A percentile compares a stretch with the other conserved stretches of the same genome.
phyloP scores from a whole-genome alignment of 1,284 basidiomycete genomes.

The Porodaedalea pini region DNA sequence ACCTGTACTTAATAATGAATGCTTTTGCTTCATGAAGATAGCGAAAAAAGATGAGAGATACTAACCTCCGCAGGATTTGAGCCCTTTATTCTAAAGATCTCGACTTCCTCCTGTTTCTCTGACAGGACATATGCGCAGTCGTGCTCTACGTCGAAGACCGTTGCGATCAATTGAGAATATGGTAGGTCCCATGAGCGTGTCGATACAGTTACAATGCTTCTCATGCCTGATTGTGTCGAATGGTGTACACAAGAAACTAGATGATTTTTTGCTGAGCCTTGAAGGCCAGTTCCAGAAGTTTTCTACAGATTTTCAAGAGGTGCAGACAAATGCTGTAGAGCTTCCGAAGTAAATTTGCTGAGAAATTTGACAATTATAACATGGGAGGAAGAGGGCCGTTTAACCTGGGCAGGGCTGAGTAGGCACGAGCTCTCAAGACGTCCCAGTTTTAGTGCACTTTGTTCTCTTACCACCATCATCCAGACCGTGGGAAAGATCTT shows the following conservation, averaged over 20 bases:
- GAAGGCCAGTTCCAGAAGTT: background rate
- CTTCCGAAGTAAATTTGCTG: background rate
- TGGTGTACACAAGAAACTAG: background rate
- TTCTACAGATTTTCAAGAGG: background rate
- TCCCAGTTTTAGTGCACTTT: too few species aligned
- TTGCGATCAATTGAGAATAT: slow-evolving; percentile 39
- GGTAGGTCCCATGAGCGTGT: slow-evolving; percentile 17
- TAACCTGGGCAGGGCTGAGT: background rate
- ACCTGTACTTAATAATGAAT: slow-evolving; percentile 12
- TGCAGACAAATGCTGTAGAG: background rate
- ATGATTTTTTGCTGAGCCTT: background rate
- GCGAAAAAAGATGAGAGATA: background rate
- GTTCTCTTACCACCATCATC: too few species aligned
- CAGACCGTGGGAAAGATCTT: too few species aligned
- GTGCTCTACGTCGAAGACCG: slow-evolving; percentile 68
- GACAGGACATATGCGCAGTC: slow-evolving; percentile 57
- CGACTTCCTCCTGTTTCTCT: slow-evolving; percentile 51
- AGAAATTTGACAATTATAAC: background rate
- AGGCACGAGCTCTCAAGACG: too few species aligned
- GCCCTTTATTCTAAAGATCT: slow-evolving; percentile 50
- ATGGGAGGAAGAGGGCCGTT: background rate
- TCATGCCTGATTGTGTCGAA: slow-evolving; percentile 2
- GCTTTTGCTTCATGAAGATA: background rate
- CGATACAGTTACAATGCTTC: slow-evolving; percentile 9
- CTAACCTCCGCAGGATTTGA: slow-evolving; percentile 26